Base-by-base conservation (phyloP, 2,329 filamentous ascomycete species). In the Cercospora citrullina region DNA sequence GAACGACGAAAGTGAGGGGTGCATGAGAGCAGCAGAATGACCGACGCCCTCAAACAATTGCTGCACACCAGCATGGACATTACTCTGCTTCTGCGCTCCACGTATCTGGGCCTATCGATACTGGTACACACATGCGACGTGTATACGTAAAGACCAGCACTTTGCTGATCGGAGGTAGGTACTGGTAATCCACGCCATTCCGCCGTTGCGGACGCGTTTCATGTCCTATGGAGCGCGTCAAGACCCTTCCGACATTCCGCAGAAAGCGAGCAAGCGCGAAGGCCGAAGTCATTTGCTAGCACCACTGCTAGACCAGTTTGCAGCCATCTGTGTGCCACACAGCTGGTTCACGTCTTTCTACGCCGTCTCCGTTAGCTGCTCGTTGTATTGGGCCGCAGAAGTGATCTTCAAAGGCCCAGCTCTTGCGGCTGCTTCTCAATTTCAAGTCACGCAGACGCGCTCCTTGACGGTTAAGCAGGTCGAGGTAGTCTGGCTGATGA, bases 261-360 rank as follows among this genome's bases (percentile, higher is more conserved):
- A 58, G 26, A 58, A 33, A 26, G 16, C 28, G 16, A 21, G 21
- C 26, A 28, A 28, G 7, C 16, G 53, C 16, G n/a, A 42, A 33
- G 21, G 16, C 12, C 30, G 10, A 23, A 21, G 51, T 4, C 63
- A 36, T 18, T 10, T 33, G 33, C 7, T 71, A 9, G 51, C 36
- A 2, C 45, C 28, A 26, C 18, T 72, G 10, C 63, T 79, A 10
- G 86, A 89, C 73, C 77, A 76, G 66, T 75, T 86, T 21, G 84
- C 86, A 36, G 80, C 79, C 42, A 78, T 86, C 72, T 87, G 87
- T 76, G 90, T 97, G 39, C 93, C 94, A 23, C 95, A 98, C 80
- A 86, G 86, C 69, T 98, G 92, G 89, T 98, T 98, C 79, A 86
- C 85, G 53, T 91, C 95, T 74, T 98, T 97, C 81, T 98, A 99